Conservation (phyloP, 139 green algal genomes). For the Chlorella sp. region DNA sequence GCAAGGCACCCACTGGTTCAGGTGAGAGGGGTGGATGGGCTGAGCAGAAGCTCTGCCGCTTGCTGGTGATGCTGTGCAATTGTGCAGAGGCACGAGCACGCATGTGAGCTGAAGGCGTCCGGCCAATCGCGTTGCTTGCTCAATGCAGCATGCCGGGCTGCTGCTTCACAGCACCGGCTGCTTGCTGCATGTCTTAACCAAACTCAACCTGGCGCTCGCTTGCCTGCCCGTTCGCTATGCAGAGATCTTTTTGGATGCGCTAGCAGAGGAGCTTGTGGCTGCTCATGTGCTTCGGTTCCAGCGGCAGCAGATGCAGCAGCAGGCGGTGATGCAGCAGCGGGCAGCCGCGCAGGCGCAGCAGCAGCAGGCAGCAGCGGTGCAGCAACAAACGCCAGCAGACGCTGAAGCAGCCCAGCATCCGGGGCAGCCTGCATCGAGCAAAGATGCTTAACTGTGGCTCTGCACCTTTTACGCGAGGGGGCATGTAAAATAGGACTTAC, state of each 20-base stretch:
- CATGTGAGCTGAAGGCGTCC: too few species aligned
- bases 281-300: conserved; percentile 18
- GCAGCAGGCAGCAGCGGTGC: neutral
- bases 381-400: neutral
- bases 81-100: too few species aligned
- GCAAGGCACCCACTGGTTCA: conserved; percentile 21
- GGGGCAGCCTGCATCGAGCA: neutral
- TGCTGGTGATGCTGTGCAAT: too few species aligned
- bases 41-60: too few species aligned
- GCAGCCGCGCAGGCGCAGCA: neutral
- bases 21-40: conserved; percentile 12
- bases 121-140: too few species aligned
- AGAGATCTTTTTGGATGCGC: conserved; percentile 40
- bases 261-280: conserved; percentile 42
- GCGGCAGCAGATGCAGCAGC: conserved; percentile 2
- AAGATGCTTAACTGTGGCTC: too few species aligned
- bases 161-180: too few species aligned
- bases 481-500: too few species aligned
- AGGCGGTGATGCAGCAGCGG: conserved; percentile 1
- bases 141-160: too few species aligned
- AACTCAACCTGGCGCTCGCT: too few species aligned
- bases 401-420: neutral
- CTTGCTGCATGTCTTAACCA: too few species aligned
- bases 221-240: neutral
- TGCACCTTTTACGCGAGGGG: too few species aligned